Percentiles rank a stretch among this genome's conserved stretches.
Evolutionary conservation across 768 basidiomycete genomes (phyloP).

Genomic region (Lactarius tabidus): DNA sequence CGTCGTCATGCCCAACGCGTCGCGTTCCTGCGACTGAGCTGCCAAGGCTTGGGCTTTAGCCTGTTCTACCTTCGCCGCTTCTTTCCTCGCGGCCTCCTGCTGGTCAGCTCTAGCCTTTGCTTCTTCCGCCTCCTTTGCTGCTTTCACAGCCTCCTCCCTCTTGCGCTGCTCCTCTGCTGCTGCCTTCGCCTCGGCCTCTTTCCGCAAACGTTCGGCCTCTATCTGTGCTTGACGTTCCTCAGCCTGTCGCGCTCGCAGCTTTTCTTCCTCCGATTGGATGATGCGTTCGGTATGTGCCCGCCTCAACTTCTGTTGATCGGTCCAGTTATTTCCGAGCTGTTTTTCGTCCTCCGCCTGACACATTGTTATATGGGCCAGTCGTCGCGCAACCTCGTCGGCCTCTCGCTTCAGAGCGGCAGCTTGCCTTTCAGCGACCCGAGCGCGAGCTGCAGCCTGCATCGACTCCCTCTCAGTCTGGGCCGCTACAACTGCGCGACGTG

Average conservation of each 20-base stretch:
- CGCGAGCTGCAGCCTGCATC: constrained; percentile 25
- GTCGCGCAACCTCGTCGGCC: constrained; percentile 45
- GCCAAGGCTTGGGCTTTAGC: constrained; percentile 37
- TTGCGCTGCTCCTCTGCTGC: constrained; percentile 30
- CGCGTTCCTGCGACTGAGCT: constrained; percentile 39
- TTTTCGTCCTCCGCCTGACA: constrained; percentile 46
- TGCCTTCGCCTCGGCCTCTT: constrained; percentile 30
- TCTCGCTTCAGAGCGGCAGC: constrained; percentile 46
- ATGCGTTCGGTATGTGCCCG: constrained; percentile 59
- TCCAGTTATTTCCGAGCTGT: constrained; percentile 43
- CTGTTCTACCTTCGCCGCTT: constrained; percentile 32
- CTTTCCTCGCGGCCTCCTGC: constrained; percentile 35
- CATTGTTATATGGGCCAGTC: constrained; percentile 42
- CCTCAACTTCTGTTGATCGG: constrained; percentile 40
- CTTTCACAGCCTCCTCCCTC: constrained; percentile 29
- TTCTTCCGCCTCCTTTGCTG: constrained; percentile 27
- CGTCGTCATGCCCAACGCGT: constrained; percentile 47
- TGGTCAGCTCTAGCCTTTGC: constrained; percentile 30
- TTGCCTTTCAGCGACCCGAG: constrained; percentile 31
- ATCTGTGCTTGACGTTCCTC: constrained; percentile 50
- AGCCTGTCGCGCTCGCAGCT: constrained; percentile 46
- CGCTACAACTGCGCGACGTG: constrained; percentile 33
- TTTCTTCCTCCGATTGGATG: constrained; percentile 63
- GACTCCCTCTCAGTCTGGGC: constrained; percentile 24
- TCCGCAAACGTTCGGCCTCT: constrained; percentile 45